phyloP scores from a whole-genome alignment of 2,329 filamentous ascomycete genomes.

The Talaromyces islandicus region DNA sequence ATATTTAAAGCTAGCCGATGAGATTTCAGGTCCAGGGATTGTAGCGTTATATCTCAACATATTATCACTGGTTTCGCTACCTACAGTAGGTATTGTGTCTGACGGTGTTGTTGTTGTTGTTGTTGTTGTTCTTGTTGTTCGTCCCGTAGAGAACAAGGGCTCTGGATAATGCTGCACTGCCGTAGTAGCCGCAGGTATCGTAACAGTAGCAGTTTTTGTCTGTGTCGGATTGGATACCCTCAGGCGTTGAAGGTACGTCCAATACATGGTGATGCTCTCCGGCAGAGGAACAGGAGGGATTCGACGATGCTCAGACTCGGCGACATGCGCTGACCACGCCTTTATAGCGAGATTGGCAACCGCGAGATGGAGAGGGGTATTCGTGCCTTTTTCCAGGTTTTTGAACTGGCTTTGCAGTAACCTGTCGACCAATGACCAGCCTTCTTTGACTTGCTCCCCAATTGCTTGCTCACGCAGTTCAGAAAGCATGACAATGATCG shows the following conservation, averaged over 20 bases:
- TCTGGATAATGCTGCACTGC: background rate
- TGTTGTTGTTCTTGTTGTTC: too few relatives aligned
- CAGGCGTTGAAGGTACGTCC: slow-evolving; percentile 5
- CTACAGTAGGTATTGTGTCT: background rate
- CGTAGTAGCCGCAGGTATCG: background rate
- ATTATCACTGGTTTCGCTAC: background rate
- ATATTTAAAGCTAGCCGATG: background rate
- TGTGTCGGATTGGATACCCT: background rate
- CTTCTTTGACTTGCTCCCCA: slow-evolving; percentile 29
- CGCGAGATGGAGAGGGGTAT: slow-evolving; percentile 17
- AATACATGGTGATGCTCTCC: slow-evolving; percentile 13
- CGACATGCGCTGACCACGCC: slow-evolving; percentile 20
- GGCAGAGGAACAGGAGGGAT: slow-evolving; percentile 16
- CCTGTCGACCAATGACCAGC: slow-evolving; percentile 42
- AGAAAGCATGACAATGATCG: slow-evolving; percentile 46
- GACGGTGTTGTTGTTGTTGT: background rate
- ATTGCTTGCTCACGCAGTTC: slow-evolving; percentile 33
- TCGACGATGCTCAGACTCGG: slow-evolving; percentile 16
- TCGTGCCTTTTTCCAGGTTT: slow-evolving; percentile 11
- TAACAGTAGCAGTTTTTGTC: background rate
- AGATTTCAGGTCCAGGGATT: background rate
- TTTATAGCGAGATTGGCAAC: slow-evolving; percentile 22
- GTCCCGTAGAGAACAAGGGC: background rate
- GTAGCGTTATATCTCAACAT: background rate
- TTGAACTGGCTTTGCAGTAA: slow-evolving; percentile 37